Percentiles rank a stretch among this genome's conserved stretches.
Conservation (phyloP, 345 rosid species). For the Populus alba region DNA sequence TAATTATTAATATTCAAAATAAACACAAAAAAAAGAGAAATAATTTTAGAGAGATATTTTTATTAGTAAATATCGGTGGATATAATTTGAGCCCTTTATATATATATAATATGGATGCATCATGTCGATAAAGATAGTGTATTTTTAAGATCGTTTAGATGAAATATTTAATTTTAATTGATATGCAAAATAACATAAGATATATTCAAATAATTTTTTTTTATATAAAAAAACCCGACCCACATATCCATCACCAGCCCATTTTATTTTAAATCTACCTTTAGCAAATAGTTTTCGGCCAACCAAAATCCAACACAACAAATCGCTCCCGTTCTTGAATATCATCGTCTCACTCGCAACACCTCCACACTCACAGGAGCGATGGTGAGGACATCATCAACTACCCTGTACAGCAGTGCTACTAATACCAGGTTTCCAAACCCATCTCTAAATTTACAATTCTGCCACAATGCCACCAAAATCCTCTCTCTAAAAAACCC, state of each 20-base stretch:
- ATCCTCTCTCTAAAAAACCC: slow-evolving; percentile 12
- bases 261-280: neutral
- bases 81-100: no score
- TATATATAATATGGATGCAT: no score
- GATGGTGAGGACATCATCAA: neutral
- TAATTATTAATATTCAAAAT: neutral
- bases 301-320: neutral
- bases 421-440: slow-evolving; percentile 15
- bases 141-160: no score
- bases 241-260: slow-evolving; percentile 2
- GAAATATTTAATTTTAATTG: no score
- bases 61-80: no score
- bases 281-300: neutral
- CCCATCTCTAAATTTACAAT: slow-evolving; percentile 42
- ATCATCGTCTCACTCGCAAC: neutral
- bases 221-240: neutral
- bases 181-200: no score
- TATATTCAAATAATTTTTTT: no score
- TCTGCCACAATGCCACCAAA: slow-evolving; percentile 38
- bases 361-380: slow-evolving; percentile 1
- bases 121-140: no score
- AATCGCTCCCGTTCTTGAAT: neutral
- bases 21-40: neutral
- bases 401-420: neutral
- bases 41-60: no score